Base-by-base conservation (phyloP, 805 yeast species). In the Candida berthetii region DNA sequence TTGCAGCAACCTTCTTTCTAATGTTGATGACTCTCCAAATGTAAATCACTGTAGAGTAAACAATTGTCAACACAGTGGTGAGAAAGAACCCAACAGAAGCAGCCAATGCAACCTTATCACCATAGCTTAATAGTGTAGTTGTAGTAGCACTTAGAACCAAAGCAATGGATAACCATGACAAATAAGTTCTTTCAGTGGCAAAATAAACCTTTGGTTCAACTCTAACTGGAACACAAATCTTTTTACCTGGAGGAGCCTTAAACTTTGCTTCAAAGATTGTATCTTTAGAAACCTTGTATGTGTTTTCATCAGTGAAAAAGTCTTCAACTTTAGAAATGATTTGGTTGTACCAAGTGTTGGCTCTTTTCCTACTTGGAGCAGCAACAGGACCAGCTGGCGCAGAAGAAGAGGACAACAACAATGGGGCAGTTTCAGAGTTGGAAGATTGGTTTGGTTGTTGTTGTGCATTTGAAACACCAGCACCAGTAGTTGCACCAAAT, bases 141-240 rank as follows among this genome's bases (percentile, higher is more conserved):
- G 96, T 95, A 33, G 96, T 85, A 37, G 91, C 95, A 35, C 93
- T 89, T 43, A 93, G 71, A 35, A 91, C 70, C 71, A 93, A 78
- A 8, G 93, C 86, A 52, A 93, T 87, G 33, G 96, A 90, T 42
- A 91, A 67, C 99, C 99, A 93, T 33, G 95, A 78, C 47, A 93
- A 71, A 57, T 82, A 91, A 0, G 99, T 93, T 66, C 99, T 80
- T 64, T 93, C 99, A 19, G 95, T 88, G 7, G 99, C 99, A 64
- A 93, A 93, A 61, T 93, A 93, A n/a, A 93, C 99, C 67, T 93
- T 93, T 44, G 99, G 99, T 65, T 93, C 99, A 31, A 93, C 90
- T 55, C 99, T 78, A 31, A 93, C 95, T 3, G 98, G 99, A 8
- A 93, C 93, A 55, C 89, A 79, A 44, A 93, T 86, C 36, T 76